Base-by-base conservation (phyloP, 768 basidiomycete genomes). In the Psilocybe sp. region DNA sequence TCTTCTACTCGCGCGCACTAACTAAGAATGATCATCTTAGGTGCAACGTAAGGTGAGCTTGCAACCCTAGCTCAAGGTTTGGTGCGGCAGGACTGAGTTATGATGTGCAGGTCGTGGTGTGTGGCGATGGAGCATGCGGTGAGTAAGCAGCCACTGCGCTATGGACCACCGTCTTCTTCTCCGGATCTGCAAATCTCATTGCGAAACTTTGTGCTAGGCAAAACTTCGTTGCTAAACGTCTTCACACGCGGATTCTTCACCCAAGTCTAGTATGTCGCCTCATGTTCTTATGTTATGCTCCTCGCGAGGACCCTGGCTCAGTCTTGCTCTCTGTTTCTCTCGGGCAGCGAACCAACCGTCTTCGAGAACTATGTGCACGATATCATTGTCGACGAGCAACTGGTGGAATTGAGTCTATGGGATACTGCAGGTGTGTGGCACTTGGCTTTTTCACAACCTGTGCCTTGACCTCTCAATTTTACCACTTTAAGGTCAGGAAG, bases 311-410 rank as follows among this genome's bases (percentile, higher is more conserved):
- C 50, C n/a, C 50, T 11, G 16, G 33, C 37, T 8, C 49, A 38
- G n/a, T 48, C n/a, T 40, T 23, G 7, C 16, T 18, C 40, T 33
- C n/a, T 49, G 12, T 19, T 8, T 23, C 10, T 18, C 37, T 40
- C 5, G 43, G 23, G 23, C 61, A 92, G 91, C 59, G 89, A 94
- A 72, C 92, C 89, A 5, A 94, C 92, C 19, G 95, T 98, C 4
- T 98, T 98, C 58, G 96, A 98, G 69, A 98, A 98, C 71, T 94
- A 96, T 61, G 93, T 96, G 10, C 90, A 95, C 64, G 90, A 94
- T 56, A 74, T 95, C 47, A 77, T 78, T 57, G 82, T 96, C 20
- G 94, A 98, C 56, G 92, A 92, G 32, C 87, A 92, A 59, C 66
- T 80, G 28, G 87, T 98, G 12, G 95, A 98, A 62, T 75, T 99